These are phyloP conservation scores for Russula sp. DNA, from an alignment of 768 basidiomycete genomes.

Conservation along the genomic window DNA sequence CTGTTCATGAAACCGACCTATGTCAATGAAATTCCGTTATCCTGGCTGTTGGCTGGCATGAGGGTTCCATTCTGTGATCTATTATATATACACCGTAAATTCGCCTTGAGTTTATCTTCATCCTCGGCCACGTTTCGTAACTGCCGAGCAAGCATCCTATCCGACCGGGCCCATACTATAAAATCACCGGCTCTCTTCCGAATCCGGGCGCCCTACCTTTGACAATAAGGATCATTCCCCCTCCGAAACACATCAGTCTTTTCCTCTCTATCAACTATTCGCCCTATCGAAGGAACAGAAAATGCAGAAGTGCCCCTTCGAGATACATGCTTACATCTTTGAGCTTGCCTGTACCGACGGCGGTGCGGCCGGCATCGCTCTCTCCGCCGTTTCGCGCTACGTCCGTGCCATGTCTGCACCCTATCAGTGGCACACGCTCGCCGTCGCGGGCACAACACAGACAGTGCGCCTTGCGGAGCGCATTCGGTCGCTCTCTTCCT, in stretches of 20 bases:
- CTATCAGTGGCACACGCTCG: constrained; percentile 38
- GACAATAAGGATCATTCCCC: neutral
- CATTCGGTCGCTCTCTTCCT: neutral
- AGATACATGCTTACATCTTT: constrained; percentile 42
- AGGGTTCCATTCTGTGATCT: constrained; percentile 11
- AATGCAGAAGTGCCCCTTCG: constrained; percentile 35
- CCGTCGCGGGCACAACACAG: constrained; percentile 30
- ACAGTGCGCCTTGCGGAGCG: constrained; percentile 28
- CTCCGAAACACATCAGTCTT: neutral
- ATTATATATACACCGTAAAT: neutral
- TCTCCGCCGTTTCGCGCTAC: constrained; percentile 38
- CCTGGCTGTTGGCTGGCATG: neutral
- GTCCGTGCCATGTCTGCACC: constrained; percentile 36
- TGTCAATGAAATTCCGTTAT: neutral
- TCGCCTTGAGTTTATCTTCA: neutral
- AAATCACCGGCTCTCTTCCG: neutral
- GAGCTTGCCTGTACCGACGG: constrained; percentile 39
- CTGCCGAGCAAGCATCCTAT: neutral
- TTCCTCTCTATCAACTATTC: neutral
- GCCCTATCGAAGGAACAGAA: neutral
- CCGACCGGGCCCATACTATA: neutral
- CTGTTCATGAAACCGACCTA: too few species aligned
- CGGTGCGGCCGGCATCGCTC: constrained; percentile 34
- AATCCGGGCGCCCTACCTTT: neutral
- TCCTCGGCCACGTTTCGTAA: neutral